phyloP scores from a whole-genome alignment of 106 monocot genomes.

The Acorus calamus region DNA sequence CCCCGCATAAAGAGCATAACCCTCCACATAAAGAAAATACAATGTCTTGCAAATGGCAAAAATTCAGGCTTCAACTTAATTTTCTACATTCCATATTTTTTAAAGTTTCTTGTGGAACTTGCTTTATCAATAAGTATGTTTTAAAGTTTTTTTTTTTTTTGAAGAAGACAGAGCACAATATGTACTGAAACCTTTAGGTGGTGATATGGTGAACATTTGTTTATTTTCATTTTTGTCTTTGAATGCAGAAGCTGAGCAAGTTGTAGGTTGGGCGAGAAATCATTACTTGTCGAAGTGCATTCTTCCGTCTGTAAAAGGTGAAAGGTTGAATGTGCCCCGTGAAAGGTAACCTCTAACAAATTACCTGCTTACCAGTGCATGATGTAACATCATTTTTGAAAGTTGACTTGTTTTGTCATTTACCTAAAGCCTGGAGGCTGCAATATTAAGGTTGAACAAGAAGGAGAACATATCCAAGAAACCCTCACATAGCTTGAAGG shows the following conservation, averaged over 20 bases:
- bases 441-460: constrained; percentile 65
- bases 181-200: no score
- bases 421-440: constrained; percentile 61
- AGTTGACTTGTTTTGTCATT: constrained; percentile 3
- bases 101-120: no score
- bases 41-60: no score
- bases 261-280: constrained; percentile 94
- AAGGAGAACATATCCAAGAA: constrained; percentile 46
- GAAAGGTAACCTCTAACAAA: constrained; percentile 45
- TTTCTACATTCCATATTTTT: no score
- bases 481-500: constrained; percentile 66
- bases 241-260: constrained; percentile 67
- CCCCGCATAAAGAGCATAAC: no score
- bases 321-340: constrained; percentile 54
- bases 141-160: no score
- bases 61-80: no score
- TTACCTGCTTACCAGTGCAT: neutral
- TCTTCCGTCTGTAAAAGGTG: constrained; percentile 58
- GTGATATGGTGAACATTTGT: neutral
- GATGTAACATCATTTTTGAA: neutral
- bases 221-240: neutral
- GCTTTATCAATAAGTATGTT: no score
- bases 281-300: constrained; percentile 49
- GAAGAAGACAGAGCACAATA: no score
- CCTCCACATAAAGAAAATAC: no score